Percentiles rank a stretch among this genome's conserved stretches.
phyloP scores from a whole-genome alignment of 2,329 filamentous ascomycete genomes.

The Escovopsis sp. region DNA sequence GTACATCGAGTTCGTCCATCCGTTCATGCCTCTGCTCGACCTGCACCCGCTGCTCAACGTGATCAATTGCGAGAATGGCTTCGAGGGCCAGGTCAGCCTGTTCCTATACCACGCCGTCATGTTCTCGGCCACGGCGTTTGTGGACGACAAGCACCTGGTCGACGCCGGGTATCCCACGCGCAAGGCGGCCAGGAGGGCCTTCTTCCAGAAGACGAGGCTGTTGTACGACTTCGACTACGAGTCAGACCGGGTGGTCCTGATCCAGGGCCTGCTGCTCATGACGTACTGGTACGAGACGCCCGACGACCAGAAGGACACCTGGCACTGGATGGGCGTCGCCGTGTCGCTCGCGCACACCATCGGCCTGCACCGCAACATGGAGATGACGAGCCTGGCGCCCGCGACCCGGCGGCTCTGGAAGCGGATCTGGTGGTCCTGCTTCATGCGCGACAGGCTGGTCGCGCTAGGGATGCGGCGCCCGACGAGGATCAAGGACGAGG shows the following conservation, averaged over 20 bases:
- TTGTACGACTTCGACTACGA: slow-evolving; percentile 96
- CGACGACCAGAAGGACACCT: slow-evolving; percentile 93
- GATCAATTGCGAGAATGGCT: slow-evolving; percentile 52
- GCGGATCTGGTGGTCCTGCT: slow-evolving; percentile 95
- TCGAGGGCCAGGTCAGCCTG: slow-evolving; percentile 60
- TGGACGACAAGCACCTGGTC: slow-evolving; percentile 63
- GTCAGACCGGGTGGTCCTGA: slow-evolving; percentile 71
- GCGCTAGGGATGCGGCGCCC: slow-evolving; percentile 87
- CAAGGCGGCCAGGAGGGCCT: slow-evolving; percentile 72
- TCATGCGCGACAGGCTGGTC: slow-evolving; percentile 86
- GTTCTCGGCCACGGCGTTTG: slow-evolving; percentile 82
- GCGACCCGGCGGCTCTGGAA: slow-evolving; percentile 77
- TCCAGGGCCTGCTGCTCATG: slow-evolving; percentile 81
- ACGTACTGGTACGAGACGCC: slow-evolving; percentile 97
- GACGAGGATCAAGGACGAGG: slow-evolving; percentile 81
- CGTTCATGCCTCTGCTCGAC: slow-evolving; percentile 83
- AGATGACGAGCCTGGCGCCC: slow-evolving; percentile 57
- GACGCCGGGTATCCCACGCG: slow-evolving; percentile 64
- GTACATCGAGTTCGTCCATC: slow-evolving; percentile 82
- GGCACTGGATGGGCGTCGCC: slow-evolving; percentile 97
- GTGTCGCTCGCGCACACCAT: slow-evolving; percentile 89
- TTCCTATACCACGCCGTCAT: slow-evolving; percentile 88
- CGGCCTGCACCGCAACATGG: slow-evolving; percentile 75
- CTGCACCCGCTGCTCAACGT: slow-evolving; percentile 43
- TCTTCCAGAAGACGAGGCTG: slow-evolving; percentile 76